Evolutionary conservation across 2,329 filamentous ascomycete species (phyloP), one percentile per base, ranked within the genome.

Genomic region (Cryoendolithus antarcticus): DNA sequence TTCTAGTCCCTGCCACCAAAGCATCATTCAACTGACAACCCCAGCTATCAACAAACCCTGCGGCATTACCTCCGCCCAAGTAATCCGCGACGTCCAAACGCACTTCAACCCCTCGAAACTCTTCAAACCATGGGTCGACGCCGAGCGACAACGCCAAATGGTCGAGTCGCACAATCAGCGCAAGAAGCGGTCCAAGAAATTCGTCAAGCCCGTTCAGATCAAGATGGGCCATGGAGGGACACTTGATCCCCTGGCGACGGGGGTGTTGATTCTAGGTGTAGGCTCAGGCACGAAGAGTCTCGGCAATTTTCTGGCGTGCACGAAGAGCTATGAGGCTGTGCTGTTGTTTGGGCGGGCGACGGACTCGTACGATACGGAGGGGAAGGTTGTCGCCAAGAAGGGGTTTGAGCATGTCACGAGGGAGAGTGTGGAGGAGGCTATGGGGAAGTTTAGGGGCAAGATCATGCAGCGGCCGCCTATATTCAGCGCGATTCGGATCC

Each of bases 161-260:
- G 62, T 66, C 48, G 79, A 84, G 58, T 65, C 64, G 42, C 67
- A 71, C 42, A 66, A 67, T 42, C 75, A 81, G 56, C 71, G 71
- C 49, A 69, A 71, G 49, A 73, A 79, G 44, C 42, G 46, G 19
- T 46, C 40, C 77, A 44, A 65, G 65, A 46, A 64, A 63, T 34
- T 69, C 71, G 46, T 75, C 58, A 71, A 71, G 50, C 67, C 72
- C 1, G 59, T 80, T 4, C 75, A 84, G 45, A 80, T 96, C 50
- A 98, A 96, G 68, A 83, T 96, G 55, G 91, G 91, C 28, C 91
- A 98, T 64, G 91, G 91, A 44, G 91, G 91, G 32, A 98, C 91
- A 2, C 73, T 98, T 11, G 91, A 98, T 56, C 91, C 91, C 19
- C 72, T 95, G 53, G 91, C 91, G 6, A 94, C 88, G 1, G 91